Base-by-base conservation (phyloP, 2,329 filamentous ascomycete genomes). In the Berkeleyomyces rouxiae region DNA sequence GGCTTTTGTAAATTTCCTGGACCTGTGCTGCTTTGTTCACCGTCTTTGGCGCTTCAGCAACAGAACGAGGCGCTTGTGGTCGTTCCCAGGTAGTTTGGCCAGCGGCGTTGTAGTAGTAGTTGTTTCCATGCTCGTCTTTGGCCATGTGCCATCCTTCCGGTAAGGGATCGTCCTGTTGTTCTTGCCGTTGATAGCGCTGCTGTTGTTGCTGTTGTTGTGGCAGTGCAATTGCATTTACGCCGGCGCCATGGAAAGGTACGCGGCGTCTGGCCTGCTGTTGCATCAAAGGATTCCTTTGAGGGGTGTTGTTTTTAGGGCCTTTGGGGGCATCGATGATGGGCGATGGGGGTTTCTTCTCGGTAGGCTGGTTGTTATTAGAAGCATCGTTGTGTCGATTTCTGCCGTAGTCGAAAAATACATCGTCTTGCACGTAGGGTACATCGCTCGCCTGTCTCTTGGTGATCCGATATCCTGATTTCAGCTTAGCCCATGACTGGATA, bases 401-500 rank as follows among this genome's bases (percentile, higher is more conserved):
- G 37, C 51, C 59, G 31, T 51, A 46, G 42, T 62, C 61, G 33
- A 16, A 40, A 39, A 60, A 65, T 7, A 65, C 61, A 7, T 47
- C 33, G 42, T 65, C 57, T 9, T 62, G 61, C 31, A 53, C 59
- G 33, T 62, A 64, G 10, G 60, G 11, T 39, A 40, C 7, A n/a
- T 51, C 53, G 42, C 53, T 68, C 72, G 71, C 44, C 75, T 95
- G 95, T 75, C 93, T 88, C 63, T 92, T 83, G 44, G 90, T 90
- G 70, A 99, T 99, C 65, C 93, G 85, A 73, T 97, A 99, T 5
- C 84, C 93, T 43, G 95, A 80, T 72, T 96, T 87, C 58, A 99
- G 77, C 68, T 90, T 91, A 71, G 86, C 87, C 93, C 93, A 99
- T 67, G 86, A 85, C 7, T 89, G 83, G 37, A 96, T 75, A 43